Evolutionary conservation across 176 grass and related monocot genomes (phyloP), one percentile per base, ranked within the genome.

Genomic region (Tillandsia fasciculata): DNA sequence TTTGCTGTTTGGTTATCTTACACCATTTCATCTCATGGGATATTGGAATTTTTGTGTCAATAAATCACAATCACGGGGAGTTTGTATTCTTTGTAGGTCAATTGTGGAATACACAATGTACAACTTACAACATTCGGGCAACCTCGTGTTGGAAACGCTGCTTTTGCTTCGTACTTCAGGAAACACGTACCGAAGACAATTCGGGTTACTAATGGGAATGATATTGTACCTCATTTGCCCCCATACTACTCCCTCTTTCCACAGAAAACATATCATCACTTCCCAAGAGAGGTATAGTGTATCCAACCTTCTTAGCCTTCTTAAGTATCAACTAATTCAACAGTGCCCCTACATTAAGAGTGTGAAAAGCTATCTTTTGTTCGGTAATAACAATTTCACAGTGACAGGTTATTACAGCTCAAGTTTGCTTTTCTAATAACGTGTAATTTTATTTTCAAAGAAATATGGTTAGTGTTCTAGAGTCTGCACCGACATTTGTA

Each of bases 191-290:
- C 87, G 11, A 61, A 85, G 49, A 81, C 91, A 27, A 83, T 96
- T 65, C 79, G 91, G 79, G 82, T 96, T 68, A 91, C 87, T 61
- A 64, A 96, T 42, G 87, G 70, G n/a, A 74, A 86, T 5, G 91
- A 96, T 83, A 86, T 88, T 22, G 91, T 96, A 64, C 87, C 90
- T 53, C 95, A 99, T 54, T 76, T 99, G 49, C 94, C 94, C 56
- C 94, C 94, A 11, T 93, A 90, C 59, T 99, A 88, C 64, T 29
- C 77, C 22, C 82, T 83, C 80, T 99, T 99, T 33, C 84, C 87
- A 0, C 71, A 90, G 52, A 99, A 90, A 71, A 93, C 94, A 24
- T 99, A 94, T 67, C 95, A 99, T 75, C 95, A 94, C 78, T 94
- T 99, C 66, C 80, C 95, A 65, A 81, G 75, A 73, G 95, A 99